Evolutionary conservation across 306 rosid species (phyloP), one percentile per base, ranked within the genome.

Genomic region (Citrullus mucosospermus): DNA sequence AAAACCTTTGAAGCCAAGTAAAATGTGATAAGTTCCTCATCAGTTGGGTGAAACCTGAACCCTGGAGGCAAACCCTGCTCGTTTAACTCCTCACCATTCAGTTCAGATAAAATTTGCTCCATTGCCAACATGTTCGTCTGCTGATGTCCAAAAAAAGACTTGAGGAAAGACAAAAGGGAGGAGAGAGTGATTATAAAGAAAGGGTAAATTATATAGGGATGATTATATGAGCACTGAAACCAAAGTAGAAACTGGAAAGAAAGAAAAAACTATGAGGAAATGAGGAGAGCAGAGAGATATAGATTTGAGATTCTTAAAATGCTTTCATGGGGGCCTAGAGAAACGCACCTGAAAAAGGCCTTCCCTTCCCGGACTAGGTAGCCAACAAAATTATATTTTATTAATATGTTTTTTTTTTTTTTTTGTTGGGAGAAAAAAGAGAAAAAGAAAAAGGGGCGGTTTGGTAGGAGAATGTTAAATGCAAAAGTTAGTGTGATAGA

Each of bases 11-110:
- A 87, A 80, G 91, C 91, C 34, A 92, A 75, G 66, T 90, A 92
- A 25, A 85, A 87, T 62, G 96, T 86, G 9, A 92, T 83, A 11
- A 92, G 96, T 78, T 92, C 97, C 81, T 92, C 92, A 28, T 92
- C 97, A 15, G 97, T 92, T 0, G 97, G 97, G 82, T 92, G 97
- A 78, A 90, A 92, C 80, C 96, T 83, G 63, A 92, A 92, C 18
- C 97, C 97, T 0, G 97, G 97, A 10, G 96, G 97, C 63, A 92
- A 82, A 18, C 96, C 96, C 80, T 81, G 96, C 39, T 84, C 86
- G 71, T 78, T 88, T 20, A 83, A 44, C 66, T 82, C 90, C 56
- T 86, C 93, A 25, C 86, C 87, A 39, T 32, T 79, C 9, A 89
- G 87, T 77, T 89, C 93, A 61, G 81, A 70, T 51, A 86, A 73